phyloP scores from a whole-genome alignment of 2,329 filamentous ascomycete genomes.

The Cytospora paraplurivora region DNA sequence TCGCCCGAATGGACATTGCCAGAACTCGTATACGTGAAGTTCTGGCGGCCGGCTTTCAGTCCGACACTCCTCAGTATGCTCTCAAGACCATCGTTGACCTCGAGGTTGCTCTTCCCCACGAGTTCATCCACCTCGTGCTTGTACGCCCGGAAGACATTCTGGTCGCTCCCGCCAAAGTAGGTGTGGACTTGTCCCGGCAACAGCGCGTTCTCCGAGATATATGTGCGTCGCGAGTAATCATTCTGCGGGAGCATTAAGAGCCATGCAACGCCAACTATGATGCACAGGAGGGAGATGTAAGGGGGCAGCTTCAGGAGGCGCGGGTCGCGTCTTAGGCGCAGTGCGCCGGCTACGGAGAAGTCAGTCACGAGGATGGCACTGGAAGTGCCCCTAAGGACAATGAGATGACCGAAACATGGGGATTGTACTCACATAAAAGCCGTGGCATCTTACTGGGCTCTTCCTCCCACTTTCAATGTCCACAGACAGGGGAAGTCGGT shows the following conservation, averaged over 20 bases:
- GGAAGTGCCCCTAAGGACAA: neutral
- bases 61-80: conserved; percentile 76
- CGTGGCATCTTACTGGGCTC: conserved; percentile 50
- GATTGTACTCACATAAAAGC: conserved; percentile 50
- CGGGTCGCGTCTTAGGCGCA: conserved; percentile 77
- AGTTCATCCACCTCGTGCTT: conserved; percentile 76
- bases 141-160: conserved; percentile 91
- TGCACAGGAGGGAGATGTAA: conserved; percentile 82
- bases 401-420: neutral
- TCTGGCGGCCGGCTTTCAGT: conserved; percentile 84
- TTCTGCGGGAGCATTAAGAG: conserved; percentile 86
- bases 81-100: conserved; percentile 71
- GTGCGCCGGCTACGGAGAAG: conserved; percentile 53
- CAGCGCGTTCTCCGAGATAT: conserved; percentile 96
- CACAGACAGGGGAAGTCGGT: neutral
- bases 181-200: conserved; percentile 96
- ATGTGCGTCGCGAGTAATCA: conserved; percentile 87
- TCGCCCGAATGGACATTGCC: conserved; percentile 75
- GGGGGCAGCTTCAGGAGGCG: conserved; percentile 81
- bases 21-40: conserved; percentile 80
- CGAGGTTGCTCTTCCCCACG: conserved; percentile 39
- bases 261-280: conserved; percentile 85
- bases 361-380: neutral
- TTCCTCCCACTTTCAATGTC: neutral
- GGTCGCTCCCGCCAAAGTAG: conserved; percentile 95